These are phyloP conservation scores for Boletus rubropictus DNA, from an alignment of 768 basidiomycete species.

Conservation along the genomic window DNA sequence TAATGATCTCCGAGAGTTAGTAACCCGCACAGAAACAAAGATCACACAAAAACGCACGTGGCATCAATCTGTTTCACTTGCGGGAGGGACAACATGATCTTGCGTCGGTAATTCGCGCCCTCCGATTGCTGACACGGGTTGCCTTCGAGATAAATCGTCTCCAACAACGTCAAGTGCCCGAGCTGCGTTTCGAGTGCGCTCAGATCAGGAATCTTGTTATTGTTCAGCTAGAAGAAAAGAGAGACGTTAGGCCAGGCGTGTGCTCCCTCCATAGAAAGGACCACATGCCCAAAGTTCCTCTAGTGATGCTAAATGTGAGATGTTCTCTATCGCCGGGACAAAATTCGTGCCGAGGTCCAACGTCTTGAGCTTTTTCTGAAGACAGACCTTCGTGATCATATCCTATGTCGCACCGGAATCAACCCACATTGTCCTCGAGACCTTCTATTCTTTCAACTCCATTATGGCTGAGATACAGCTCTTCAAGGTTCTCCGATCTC, in stretches of 20 bases:
- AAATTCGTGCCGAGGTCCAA: constrained; percentile 88
- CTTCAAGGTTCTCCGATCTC: constrained; percentile 65
- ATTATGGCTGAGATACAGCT: constrained; percentile 93
- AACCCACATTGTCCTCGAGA: constrained; percentile 71
- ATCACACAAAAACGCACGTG: constrained; percentile 55
- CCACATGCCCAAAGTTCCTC: constrained; percentile 88
- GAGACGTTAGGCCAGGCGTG: neutral
- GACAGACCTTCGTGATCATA: neutral
- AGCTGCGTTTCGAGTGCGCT: constrained; percentile 64
- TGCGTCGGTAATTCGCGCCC: constrained; percentile 75
- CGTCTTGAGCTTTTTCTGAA: constrained; percentile 64
- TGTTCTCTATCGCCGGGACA: constrained; percentile 69
- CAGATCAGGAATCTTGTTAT: constrained; percentile 77
- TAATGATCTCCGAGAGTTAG: constrained; percentile 2
- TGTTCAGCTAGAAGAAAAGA: constrained; percentile 59
- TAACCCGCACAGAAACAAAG: neutral
- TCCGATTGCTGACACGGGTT: constrained; percentile 88
- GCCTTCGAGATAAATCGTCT: constrained; percentile 91
- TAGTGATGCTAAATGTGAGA: constrained; percentile 69
- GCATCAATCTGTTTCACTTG: constrained; percentile 94
- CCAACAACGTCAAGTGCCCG: constrained; percentile 50
- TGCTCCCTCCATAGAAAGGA: neutral
- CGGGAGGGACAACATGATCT: constrained; percentile 82
- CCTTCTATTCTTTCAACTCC: constrained; percentile 82
- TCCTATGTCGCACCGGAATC: neutral